These are phyloP conservation scores for Puccinia novopanici DNA, from an alignment of 1,284 basidiomycete genomes.

Conservation along the genomic window DNA sequence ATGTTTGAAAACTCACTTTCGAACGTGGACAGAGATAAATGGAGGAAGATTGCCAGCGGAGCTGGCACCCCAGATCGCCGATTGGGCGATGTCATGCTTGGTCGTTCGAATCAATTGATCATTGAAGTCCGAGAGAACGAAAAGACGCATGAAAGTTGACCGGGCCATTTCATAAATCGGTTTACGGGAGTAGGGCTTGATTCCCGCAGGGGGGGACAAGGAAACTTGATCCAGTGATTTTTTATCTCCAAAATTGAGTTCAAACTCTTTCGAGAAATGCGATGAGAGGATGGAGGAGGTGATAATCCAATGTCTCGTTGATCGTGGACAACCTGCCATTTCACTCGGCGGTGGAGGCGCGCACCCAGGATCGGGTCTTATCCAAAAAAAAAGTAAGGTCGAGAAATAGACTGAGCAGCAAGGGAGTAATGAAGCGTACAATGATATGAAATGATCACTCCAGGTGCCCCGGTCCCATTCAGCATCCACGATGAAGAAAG, in stretches of 20 bases:
- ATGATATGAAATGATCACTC: conserved; percentile 26
- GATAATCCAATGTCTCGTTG: conserved; percentile 48
- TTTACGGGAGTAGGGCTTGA: conserved; percentile 37
- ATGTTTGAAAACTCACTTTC: conserved; percentile 36
- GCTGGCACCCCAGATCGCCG: conserved; percentile 23
- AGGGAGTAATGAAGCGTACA: conserved; percentile 20
- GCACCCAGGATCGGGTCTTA: conserved; percentile 40
- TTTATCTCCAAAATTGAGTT: conserved; percentile 23
- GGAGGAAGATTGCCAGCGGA: conserved; percentile 24
- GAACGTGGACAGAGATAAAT: conserved; percentile 47
- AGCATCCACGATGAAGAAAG: conserved; percentile 41
- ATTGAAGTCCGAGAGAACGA: conserved; percentile 20
- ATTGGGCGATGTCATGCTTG: conserved; percentile 36
- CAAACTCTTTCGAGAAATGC: conserved; percentile 39
- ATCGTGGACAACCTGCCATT: conserved; percentile 39
- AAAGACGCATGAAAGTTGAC: conserved; percentile 14
- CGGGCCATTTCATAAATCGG: conserved; percentile 44
- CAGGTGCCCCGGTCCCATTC: conserved; percentile 47
- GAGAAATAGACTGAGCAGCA: neutral
- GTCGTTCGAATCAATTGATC: conserved; percentile 32
- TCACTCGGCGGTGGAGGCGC: conserved; percentile 40
- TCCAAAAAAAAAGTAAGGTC: conserved; percentile 7
- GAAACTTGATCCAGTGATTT: neutral
- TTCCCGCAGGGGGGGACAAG: neutral
- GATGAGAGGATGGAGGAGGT: conserved; percentile 42